Conservation (phyloP, 805 yeast species). For the Maudiozyma bulderi region DNA sequence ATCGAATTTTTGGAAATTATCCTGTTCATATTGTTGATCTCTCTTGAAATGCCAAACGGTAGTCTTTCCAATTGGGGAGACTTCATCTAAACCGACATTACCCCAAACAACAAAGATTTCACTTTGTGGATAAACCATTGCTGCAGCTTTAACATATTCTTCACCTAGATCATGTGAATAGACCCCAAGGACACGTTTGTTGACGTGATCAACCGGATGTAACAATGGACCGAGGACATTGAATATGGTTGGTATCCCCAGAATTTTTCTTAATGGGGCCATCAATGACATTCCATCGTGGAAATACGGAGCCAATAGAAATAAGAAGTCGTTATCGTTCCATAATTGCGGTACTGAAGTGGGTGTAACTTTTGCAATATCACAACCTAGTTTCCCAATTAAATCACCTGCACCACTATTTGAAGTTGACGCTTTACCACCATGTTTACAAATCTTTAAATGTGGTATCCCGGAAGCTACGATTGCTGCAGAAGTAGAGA, state of each 20-base stretch:
- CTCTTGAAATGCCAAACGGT: constrained; percentile 58
- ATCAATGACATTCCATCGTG: constrained; percentile 86
- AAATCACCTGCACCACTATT: constrained; percentile 91
- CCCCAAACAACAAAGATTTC: constrained; percentile 90
- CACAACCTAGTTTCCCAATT: constrained; percentile 73
- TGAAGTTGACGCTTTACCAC: constrained; percentile 94
- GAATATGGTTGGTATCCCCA: constrained; percentile 90
- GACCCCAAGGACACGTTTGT: constrained; percentile 83
- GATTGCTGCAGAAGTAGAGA: constrained; percentile 88
- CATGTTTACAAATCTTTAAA: constrained; percentile 80
- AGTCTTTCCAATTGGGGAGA: constrained; percentile 79
- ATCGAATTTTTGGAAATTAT: constrained; percentile 31
- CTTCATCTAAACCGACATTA: constrained; percentile 82
- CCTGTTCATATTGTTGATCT: neutral
- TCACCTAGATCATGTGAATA: constrained; percentile 70
- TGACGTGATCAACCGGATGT: constrained; percentile 74
- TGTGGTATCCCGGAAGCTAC: constrained; percentile 80
- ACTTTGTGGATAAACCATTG: constrained; percentile 37
- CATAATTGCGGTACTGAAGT: constrained; percentile 48
- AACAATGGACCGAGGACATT: constrained; percentile 88
- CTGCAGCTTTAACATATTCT: constrained; percentile 75
- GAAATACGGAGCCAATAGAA: constrained; percentile 89
- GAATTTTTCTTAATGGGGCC: constrained; percentile 60
- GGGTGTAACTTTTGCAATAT: constrained; percentile 57
- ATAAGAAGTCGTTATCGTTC: constrained; percentile 41